phyloP scores from a whole-genome alignment of 2,329 filamentous ascomycete species.

The Cordyceps javanica region DNA sequence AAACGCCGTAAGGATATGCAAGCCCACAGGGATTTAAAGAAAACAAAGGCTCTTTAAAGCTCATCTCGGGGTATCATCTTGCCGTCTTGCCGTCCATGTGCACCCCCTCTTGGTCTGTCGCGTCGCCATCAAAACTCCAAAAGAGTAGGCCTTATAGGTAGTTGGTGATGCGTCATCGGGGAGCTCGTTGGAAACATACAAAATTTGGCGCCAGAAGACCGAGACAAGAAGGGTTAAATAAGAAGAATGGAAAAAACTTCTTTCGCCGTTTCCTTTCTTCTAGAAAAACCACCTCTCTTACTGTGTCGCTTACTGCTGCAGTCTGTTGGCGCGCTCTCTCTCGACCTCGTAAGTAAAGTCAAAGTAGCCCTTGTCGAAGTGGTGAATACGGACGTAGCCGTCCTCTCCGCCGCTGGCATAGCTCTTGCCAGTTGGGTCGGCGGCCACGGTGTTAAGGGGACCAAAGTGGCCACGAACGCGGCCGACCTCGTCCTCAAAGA shows the following conservation, averaged over 20 bases:
- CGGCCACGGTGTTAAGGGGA: conserved; percentile 91
- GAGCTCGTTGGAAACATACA: not conserved
- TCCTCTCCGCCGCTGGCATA: conserved; percentile 97
- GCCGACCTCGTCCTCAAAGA: conserved; percentile 98
- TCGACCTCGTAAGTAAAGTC: conserved; percentile 99
- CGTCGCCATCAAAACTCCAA: not conserved
- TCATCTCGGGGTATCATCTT: not conserved
- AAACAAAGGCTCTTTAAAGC: not conserved
- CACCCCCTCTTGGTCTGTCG: not conserved
- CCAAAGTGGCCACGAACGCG: conserved; percentile 97
- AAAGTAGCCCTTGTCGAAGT: conserved; percentile 98
- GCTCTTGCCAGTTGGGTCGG: conserved; percentile 82
- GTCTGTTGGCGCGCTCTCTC: conserved; percentile 60
- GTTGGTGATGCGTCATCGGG: not conserved
- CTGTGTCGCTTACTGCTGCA: conserved; percentile 25
- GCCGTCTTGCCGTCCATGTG: not conserved
- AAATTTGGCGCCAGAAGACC: not conserved
- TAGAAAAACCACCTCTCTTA: not conserved
- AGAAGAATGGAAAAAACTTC: not conserved
- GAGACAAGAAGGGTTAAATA: not conserved
- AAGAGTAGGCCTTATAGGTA: not conserved
- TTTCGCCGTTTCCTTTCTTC: not conserved
- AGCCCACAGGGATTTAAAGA: conserved; percentile 5
- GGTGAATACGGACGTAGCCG: conserved; percentile 95
- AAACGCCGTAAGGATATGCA: conserved; percentile 13